Conservation (phyloP, 768 basidiomycete genomes). For the Serendipita indica region DNA sequence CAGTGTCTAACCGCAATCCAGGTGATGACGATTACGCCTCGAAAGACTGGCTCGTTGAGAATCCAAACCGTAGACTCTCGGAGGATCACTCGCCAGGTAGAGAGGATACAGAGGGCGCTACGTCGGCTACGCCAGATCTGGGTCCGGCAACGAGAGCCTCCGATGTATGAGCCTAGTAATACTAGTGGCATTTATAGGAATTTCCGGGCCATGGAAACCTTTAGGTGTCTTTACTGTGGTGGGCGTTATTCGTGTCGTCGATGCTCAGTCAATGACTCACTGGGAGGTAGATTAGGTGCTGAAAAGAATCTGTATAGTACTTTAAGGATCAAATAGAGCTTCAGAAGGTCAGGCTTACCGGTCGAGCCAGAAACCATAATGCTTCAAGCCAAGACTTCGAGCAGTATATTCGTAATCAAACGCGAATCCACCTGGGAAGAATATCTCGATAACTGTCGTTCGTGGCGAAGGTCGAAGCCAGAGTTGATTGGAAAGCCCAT, state of each 20-base stretch:
- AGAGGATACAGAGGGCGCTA: too few species aligned
- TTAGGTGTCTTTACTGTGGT: not conserved
- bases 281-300: not conserved
- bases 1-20: conserved; percentile 15
- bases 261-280: not conserved
- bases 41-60: not conserved
- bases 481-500: conserved; percentile 19
- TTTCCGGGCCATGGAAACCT: not conserved
- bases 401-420: conserved; percentile 25
- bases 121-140: not conserved
- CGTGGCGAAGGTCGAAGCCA: conserved; percentile 26
- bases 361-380: conserved; percentile 26
- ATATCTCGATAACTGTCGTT: conserved; percentile 28
- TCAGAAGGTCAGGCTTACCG: not conserved
- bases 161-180: not conserved
- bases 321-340: not conserved
- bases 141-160: not conserved
- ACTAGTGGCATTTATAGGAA: not conserved
- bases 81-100: too few species aligned
- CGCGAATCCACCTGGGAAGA: conserved; percentile 26
- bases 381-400: conserved; percentile 22
- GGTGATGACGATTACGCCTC: not conserved
- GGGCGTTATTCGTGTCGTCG: not conserved
- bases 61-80: too few species aligned
- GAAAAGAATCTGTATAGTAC: not conserved